These are phyloP conservation scores for Coemansia sp. DNA, from an alignment of 192 early-diverging fungal species.

Conservation along the genomic window DNA sequence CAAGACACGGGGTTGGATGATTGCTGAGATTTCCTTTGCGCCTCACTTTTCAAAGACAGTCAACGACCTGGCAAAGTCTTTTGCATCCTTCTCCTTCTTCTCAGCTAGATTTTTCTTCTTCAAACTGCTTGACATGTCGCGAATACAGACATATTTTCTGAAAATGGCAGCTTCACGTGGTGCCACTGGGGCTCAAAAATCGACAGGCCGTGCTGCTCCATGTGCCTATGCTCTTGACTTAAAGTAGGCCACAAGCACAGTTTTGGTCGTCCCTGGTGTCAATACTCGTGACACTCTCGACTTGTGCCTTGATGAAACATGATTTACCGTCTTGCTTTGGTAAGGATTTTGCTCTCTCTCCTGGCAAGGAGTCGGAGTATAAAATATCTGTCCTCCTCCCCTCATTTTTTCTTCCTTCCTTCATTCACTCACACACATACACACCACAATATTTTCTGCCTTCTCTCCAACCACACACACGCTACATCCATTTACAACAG, in stretches of 20 bases:
- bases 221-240: slow-evolving; percentile 2
- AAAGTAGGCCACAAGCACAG: neutral
- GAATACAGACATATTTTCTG: neutral
- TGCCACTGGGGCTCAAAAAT: neutral
- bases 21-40: neutral
- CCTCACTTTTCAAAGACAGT: neutral
- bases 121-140: neutral
- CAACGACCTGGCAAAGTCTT: neutral
- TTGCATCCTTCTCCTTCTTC: neutral
- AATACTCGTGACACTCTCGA: neutral
- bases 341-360: neutral
- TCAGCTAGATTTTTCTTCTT: neutral
- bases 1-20: neutral
- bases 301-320: neutral
- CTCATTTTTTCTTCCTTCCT: neutral
- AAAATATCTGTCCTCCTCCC: neutral
- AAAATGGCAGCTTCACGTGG: neutral
- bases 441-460: neutral
- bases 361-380: neutral
- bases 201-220: neutral
- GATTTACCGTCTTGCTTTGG: neutral
- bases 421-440: neutral
- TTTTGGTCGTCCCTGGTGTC: neutral
- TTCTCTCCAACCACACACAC: neutral
- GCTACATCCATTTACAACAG: neutral